Base-by-base conservation (phyloP, 2,329 filamentous ascomycete species). In the Trichoderma polysporum region DNA sequence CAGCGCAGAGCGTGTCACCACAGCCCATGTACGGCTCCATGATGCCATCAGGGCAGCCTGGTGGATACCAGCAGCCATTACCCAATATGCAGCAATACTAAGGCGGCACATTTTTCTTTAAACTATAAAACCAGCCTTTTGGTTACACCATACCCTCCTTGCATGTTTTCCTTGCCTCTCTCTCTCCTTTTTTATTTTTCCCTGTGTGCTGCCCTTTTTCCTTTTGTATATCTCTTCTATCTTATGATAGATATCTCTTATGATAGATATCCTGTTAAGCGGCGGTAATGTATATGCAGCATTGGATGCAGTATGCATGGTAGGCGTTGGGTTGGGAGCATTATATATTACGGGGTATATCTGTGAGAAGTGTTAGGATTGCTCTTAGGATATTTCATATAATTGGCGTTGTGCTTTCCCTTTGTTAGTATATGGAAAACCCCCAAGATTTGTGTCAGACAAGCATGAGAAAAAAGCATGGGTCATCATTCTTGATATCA, bases 21-120 rank as follows among this genome's bases (percentile, higher is more conserved):
- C 72, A 72, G 57, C 70, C 72, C 12, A 68, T 66, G n/a, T 73
- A 76, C 54, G 71, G 70, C 37, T 63, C 71, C 6, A 73, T 74
- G 66, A 73, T 74, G 54, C 74, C 77, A 77, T 58, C 77, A 76
- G 39, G 68, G 68, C n/a, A 63, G 71, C 6, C 68, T 70, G 6
- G 45, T 69, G 70, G 69, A 45, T 29, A 53, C 37, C 37, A 17
- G 19, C 60, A 64, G 25, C 50, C 60, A 25, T 19, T 41, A 27
- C 19, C 72, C 8, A 73, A 69, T 49, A 61, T 73, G 47, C 73
- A 74, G 27, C 75, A 75, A 19, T 76, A 79, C 54, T 78, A 81
- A 57, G 77, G 78, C 12, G 78, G 79, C 59, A 76, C 76, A 15
- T 79, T 78, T 37, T 31, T 54, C 64, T 50, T 49, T 37, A 17